Evolutionary conservation across 1,284 basidiomycete species (phyloP).

Genomic region (Macrocybe sp.): DNA sequence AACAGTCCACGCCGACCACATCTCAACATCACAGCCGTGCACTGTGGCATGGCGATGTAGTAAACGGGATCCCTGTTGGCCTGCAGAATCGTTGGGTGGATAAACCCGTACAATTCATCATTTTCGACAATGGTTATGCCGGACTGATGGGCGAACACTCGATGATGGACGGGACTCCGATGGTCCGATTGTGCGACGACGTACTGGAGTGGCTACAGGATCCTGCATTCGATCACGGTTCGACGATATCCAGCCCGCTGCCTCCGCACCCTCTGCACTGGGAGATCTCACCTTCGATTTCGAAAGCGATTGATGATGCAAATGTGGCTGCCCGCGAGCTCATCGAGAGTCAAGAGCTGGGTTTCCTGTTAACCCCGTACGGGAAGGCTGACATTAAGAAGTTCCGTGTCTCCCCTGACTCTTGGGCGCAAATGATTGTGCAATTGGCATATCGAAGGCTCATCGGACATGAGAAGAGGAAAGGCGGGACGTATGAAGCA

Average conservation of each 20-base stretch:
- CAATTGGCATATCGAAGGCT: conserved; percentile 83
- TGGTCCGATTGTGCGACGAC: conserved; percentile 62
- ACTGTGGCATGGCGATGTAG: conserved; percentile 70
- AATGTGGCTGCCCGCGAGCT: conserved; percentile 56
- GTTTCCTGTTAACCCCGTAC: conserved; percentile 68
- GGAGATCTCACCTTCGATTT: conserved; percentile 46
- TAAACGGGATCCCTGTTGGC: conserved; percentile 40
- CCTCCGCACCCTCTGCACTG: conserved; percentile 54
- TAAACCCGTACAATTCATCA: conserved; percentile 80
- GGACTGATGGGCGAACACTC: conserved; percentile 92
- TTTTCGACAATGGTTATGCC: conserved; percentile 74
- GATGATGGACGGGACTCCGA: conserved; percentile 78
- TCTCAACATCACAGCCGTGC: conserved; percentile 57
- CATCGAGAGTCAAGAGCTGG: conserved; percentile 63
- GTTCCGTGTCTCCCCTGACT: conserved; percentile 83
- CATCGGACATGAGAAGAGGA: conserved; percentile 37
- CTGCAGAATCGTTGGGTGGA: conserved; percentile 77
- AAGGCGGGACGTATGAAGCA: conserved; percentile 81
- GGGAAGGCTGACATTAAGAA: conserved; percentile 87
- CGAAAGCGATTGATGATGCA: conserved; percentile 51
- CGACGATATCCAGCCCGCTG: conserved; percentile 19
- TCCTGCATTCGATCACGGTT: conserved; percentile 53
- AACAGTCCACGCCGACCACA: conserved; percentile 51
- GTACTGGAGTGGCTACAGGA: conserved; percentile 61
- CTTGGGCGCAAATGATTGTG: conserved; percentile 89